A percentile compares a stretch with the other conserved stretches of the same genome.
These are phyloP conservation scores for Sclerotinia glacialis DNA, from an alignment of 2,329 filamentous ascomycete genomes.

Conservation along the genomic window DNA sequence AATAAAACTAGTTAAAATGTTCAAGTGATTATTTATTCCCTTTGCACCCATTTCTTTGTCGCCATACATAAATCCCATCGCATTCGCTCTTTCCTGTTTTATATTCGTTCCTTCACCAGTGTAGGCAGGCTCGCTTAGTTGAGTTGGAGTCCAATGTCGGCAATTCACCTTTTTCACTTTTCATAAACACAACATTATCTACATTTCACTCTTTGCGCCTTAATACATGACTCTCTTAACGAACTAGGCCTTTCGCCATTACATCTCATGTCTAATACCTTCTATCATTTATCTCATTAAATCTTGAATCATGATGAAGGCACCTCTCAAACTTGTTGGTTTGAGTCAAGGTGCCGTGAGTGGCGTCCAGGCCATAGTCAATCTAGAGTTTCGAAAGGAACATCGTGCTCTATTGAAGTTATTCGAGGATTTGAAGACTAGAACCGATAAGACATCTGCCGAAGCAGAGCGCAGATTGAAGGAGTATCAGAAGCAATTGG, in stretches of 20 bases:
- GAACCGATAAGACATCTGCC: not conserved
- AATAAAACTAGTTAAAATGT: conserved; percentile 26
- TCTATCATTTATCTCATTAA: not conserved
- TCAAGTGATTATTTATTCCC: not conserved
- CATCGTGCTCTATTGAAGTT: not conserved
- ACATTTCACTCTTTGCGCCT: not conserved
- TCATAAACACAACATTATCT: not conserved
- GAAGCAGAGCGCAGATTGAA: conserved; percentile 1
- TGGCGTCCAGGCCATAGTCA: not conserved
- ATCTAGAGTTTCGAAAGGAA: conserved; percentile 12
- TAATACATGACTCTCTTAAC: not conserved
- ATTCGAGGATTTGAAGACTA: not conserved
- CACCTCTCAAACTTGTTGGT: conserved; percentile 3
- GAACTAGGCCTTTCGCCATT: not conserved
- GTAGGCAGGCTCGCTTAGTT: not conserved
- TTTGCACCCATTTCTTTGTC: not conserved
- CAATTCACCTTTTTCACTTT: not conserved
- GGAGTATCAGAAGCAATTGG: not conserved
- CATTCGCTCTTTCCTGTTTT: not conserved
- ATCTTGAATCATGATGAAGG: not conserved
- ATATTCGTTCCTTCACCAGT: not conserved
- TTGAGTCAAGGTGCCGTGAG: not conserved
- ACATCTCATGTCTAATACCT: not conserved
- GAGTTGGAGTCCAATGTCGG: not conserved
- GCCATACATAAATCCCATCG: not conserved